These are phyloP conservation scores for Scedosporium aurantiacum DNA, from an alignment of 2,329 filamentous ascomycete genomes.

Conservation along the genomic window DNA sequence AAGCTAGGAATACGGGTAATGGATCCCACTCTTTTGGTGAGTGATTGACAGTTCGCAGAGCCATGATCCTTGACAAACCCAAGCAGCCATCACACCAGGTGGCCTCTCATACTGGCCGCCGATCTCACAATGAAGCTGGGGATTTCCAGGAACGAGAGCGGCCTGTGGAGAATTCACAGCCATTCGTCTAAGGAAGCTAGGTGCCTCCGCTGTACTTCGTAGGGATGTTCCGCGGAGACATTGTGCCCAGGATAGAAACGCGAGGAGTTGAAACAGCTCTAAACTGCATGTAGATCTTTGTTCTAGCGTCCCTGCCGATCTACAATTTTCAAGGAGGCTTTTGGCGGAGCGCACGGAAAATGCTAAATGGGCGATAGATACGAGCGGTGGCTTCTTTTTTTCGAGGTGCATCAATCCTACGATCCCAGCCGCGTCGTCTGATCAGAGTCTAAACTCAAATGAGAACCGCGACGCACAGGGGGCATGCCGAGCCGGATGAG, in stretches of 20 bases:
- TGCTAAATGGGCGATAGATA: background rate
- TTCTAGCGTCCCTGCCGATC: background rate
- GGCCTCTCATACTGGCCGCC: background rate
- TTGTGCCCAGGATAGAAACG: background rate
- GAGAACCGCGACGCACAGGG: background rate
- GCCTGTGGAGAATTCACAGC: background rate
- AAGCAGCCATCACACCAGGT: background rate
- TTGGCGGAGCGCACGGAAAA: background rate
- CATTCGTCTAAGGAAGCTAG: background rate
- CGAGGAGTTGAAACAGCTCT: background rate
- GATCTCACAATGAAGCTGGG: background rate
- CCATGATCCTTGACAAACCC: background rate
- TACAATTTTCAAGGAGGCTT: background rate
- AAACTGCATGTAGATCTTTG: background rate
- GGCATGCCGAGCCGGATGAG: background rate
- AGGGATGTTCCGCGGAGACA: background rate
- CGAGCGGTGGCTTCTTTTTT: background rate
- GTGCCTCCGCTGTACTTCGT: no score
- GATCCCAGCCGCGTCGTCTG: background rate
- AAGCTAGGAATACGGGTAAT: background rate
- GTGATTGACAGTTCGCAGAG: background rate
- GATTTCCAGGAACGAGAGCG: background rate
- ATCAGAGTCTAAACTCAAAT: background rate
- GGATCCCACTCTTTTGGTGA: background rate
- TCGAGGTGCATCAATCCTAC: background rate